A percentile compares a stretch with the other conserved stretches of the same genome.
Evolutionary conservation across 2,329 filamentous ascomycete genomes (phyloP).

Genomic region (Phoma sp.): DNA sequence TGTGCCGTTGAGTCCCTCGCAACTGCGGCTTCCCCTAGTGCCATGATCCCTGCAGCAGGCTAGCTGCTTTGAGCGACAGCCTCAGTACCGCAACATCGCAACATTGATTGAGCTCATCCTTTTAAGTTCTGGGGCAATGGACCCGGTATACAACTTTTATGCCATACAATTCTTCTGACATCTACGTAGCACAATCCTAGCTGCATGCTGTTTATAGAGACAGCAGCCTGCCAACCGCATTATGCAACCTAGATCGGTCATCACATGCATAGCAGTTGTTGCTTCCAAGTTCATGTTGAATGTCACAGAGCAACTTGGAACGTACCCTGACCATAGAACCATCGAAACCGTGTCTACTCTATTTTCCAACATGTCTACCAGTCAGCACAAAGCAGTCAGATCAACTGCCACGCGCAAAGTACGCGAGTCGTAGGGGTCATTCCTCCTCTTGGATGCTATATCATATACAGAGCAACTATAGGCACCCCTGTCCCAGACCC

Average conservation of each 20-base stretch:
- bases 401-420: neutral
- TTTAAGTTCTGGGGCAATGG: too few relatives aligned
- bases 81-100: neutral
- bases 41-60: conserved; percentile 26
- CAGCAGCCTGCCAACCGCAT: neutral
- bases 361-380: neutral
- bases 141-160: neutral
- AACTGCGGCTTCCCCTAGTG: conserved; percentile 17
- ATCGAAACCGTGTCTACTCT: neutral
- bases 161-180: neutral
- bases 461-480: neutral
- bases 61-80: conserved; percentile 1
- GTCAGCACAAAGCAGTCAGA: neutral
- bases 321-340: neutral
- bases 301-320: too few relatives aligned
- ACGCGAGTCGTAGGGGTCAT: neutral
- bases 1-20: conserved; percentile 28
- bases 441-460: neutral
- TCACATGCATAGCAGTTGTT: too few relatives aligned
- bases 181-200: too few relatives aligned
- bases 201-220: neutral
- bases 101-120: too few relatives aligned
- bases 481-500: neutral
- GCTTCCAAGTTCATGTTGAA: too few relatives aligned
- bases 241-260: neutral